These are phyloP conservation scores for Alternaria viburni DNA, from an alignment of 2,329 filamentous ascomycete genomes.

Conservation along the genomic window DNA sequence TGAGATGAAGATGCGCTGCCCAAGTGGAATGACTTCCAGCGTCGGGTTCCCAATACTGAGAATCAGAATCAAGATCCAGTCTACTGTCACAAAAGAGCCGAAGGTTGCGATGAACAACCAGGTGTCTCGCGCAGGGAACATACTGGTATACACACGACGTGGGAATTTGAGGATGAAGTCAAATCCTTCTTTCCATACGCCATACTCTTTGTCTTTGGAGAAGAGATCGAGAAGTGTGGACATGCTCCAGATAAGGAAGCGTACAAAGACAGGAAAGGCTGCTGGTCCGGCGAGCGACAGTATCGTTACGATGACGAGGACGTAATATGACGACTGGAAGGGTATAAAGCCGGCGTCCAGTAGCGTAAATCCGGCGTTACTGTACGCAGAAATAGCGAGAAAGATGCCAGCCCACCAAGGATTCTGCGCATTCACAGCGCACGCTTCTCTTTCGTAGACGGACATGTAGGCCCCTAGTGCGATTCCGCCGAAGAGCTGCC, in stretches of 20 bases:
- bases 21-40: conserved; percentile 26
- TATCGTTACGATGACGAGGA: conserved; percentile 25
- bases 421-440: conserved; percentile 27
- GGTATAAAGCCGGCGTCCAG: conserved; percentile 28
- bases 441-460: conserved; percentile 24
- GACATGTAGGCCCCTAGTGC: conserved; percentile 29
- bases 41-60: conserved; percentile 30
- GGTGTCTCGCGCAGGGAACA: conserved; percentile 28
- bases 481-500: conserved; percentile 27
- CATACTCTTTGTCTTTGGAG: conserved; percentile 26
- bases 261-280: conserved; percentile 24
- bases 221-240: conserved; percentile 22
- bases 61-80: conserved; percentile 28
- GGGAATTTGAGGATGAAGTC: conserved; percentile 29
- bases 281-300: conserved; percentile 27
- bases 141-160: conserved; percentile 25
- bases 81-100: conserved; percentile 22
- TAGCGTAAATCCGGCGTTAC: conserved; percentile 26
- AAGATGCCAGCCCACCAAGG: conserved; percentile 21
- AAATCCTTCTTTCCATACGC: conserved; percentile 30
- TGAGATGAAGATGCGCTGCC: conserved; percentile 28
- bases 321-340: conserved; percentile 27
- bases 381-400: conserved; percentile 29
- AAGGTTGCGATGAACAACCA: conserved; percentile 29
- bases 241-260: conserved; percentile 28